phyloP scores from a whole-genome alignment of 1,284 basidiomycete genomes.

The Trichosporon sp. region DNA sequence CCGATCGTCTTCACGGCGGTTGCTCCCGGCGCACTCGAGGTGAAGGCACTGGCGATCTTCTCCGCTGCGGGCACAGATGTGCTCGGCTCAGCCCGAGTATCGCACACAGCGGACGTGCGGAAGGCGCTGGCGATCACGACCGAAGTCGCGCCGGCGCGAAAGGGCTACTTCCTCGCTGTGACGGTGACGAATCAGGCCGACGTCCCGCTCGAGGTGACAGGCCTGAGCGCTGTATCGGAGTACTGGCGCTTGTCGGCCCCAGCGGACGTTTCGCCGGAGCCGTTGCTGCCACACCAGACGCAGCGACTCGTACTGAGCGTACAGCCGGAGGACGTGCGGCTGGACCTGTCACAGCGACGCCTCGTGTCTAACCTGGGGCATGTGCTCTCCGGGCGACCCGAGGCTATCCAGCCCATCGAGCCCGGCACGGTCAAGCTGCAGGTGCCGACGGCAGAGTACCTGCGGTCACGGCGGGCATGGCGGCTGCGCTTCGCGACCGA shows the following conservation, averaged over 20 bases:
- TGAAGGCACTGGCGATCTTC: conserved; percentile 28
- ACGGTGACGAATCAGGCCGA: conserved; percentile 12
- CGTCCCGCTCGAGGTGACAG: conserved; percentile 5
- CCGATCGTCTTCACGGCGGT: conserved; percentile 23
- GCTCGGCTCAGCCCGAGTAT: conserved; percentile 13
- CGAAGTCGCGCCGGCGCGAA: conserved; percentile 3
- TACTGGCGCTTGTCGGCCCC: conserved; percentile 4
- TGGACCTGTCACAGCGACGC: conserved; percentile 22
- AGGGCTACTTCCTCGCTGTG: conserved; percentile 10
- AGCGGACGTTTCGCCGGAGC: background rate
- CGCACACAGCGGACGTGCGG: conserved; percentile 19
- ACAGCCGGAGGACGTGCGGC: background rate
- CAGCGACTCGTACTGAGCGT: conserved; percentile 19
- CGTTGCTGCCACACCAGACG: conserved; percentile 32
- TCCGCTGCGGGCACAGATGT: conserved; percentile 14
- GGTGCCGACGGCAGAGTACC: conserved; percentile 15
- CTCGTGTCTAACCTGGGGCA: conserved; percentile 27
- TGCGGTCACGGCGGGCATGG: conserved; percentile 19
- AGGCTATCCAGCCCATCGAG: conserved; percentile 3
- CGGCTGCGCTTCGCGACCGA: conserved; percentile 42
- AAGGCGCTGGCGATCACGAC: conserved; percentile 9
- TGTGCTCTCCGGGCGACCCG: conserved; percentile 26
- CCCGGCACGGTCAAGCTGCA: background rate
- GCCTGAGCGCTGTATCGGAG: conserved; percentile 1
- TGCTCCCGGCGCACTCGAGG: conserved; percentile 19